Evolutionary conservation across 352 stramenopile species (phyloP), one percentile per base, ranked within the genome.

Genomic region (Pythium utonaiense): DNA sequence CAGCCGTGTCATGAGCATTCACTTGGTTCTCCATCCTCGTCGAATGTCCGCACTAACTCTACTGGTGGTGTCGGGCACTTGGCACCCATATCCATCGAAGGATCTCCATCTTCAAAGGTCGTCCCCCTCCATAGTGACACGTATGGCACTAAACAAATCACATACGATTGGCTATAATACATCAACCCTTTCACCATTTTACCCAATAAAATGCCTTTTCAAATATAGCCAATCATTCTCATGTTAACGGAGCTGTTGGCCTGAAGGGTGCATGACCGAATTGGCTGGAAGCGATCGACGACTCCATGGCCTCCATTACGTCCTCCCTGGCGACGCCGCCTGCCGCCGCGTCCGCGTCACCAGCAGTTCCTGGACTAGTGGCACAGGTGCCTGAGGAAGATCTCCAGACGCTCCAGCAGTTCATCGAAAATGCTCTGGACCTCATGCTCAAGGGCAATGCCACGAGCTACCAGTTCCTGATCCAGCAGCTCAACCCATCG

Each of bases 371-470:
- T 27, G 40, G n/a, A 10, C 19, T 64, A 49, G 57, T 52, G 27
- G 42, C 40, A 9, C 5, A 60, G 24, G 62, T 69, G 19, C 48
- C 61, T 3, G 79, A 90, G 65, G 71, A 88, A 42, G 80, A 88
- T 49, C 70, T 95, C 6, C 66, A 68, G 55, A 88, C 71, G 52
- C 82, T 92, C 67, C 77, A 89, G 55, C 70, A 82, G 63, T 91
- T 95, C 62, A 89, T 95, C 57, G 81, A 95, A 71, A 91, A 90
- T 58, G 85, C 85, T 40, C 70, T 93, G 66, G 79, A 91, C 38
- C 66, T 90, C 53, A 78, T 87, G 50, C 67, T 93, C 65, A 92
- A 95, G 75, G 85, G 85, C 34, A 95, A 95, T 68, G 69, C 69
- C 44, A 86, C 85, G 59, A 91, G 76, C 67, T 93, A 93, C 74